These are phyloP conservation scores for Xylaria sp. DNA, from an alignment of 495 filamentous ascomycete species.

Conservation along the genomic window DNA sequence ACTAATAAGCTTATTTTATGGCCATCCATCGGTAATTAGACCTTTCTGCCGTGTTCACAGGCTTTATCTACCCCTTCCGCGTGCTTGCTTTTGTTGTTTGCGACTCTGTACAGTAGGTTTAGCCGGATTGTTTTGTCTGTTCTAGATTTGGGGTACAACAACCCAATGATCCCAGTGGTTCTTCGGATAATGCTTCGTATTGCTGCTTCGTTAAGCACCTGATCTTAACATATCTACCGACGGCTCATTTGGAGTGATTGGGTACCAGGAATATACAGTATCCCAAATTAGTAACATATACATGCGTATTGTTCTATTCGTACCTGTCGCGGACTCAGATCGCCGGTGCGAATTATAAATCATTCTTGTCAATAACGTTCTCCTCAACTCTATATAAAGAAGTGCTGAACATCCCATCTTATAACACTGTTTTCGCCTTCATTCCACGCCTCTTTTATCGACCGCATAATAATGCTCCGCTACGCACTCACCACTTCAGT, in stretches of 20 bases:
- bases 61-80: too few relatives aligned
- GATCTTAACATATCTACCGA: background rate
- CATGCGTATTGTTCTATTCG: background rate
- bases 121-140: background rate
- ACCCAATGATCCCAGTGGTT: background rate
- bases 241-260: background rate
- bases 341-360: background rate
- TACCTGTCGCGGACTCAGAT: background rate
- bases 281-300: background rate
- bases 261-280: background rate
- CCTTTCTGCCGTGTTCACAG: background rate
- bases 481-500: background rate
- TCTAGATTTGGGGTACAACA: background rate
- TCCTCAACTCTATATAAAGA: background rate
- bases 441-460: background rate
- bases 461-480: background rate
- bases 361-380: background rate
- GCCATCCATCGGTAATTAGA: background rate
- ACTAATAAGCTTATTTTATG: background rate
- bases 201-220: background rate
- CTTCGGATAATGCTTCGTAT: background rate
- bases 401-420: background rate
- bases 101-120: background rate
- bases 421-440: background rate
- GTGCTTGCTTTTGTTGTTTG: background rate